Evolutionary conservation across 2,329 filamentous ascomycete genomes (phyloP).

Genomic region (Penicillium sp.): DNA sequence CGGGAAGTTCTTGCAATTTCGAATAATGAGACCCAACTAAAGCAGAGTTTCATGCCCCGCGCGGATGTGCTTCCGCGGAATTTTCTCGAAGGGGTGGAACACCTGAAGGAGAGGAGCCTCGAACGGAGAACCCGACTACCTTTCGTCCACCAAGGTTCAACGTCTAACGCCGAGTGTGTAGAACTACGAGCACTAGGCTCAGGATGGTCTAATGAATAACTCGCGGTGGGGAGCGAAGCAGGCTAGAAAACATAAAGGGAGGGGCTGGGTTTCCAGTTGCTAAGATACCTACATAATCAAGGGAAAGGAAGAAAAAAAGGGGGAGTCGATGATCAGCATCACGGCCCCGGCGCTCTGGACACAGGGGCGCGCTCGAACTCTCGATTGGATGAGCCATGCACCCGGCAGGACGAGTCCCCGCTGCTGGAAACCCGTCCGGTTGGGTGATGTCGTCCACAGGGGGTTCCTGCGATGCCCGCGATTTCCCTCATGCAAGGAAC

Average conservation of each 20-base stretch:
- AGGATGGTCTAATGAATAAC: background rate
- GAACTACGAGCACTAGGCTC: slow-evolving; percentile 5
- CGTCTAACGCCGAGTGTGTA: slow-evolving; percentile 11
- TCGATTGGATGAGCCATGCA: slow-evolving; percentile 15
- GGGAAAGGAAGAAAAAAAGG: slow-evolving; percentile 6
- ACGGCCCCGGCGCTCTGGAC: slow-evolving; percentile 14
- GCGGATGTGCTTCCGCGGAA: slow-evolving; percentile 16
- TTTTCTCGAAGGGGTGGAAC: slow-evolving; percentile 26
- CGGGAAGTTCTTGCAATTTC: background rate
- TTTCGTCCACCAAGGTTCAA: slow-evolving; percentile 12
- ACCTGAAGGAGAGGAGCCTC: background rate
- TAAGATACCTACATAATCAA: background rate
- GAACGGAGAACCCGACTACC: slow-evolving; percentile 9
- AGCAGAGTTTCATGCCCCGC: slow-evolving; percentile 1
- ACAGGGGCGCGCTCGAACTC: slow-evolving; percentile 1
- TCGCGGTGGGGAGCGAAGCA: background rate
- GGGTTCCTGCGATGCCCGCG: slow-evolving; percentile 12
- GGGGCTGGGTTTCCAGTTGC: background rate
- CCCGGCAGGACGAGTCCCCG: slow-evolving; percentile 21
- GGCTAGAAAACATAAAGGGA: background rate
- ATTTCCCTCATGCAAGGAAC: slow-evolving; percentile 22
- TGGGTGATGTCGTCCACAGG: slow-evolving; percentile 14
- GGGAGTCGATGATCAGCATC: slow-evolving; percentile 15
- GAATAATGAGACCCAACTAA: slow-evolving; percentile 1
- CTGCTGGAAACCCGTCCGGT: slow-evolving; percentile 14